Evolutionary conservation across 2,329 filamentous ascomycete genomes (phyloP).

Genomic region (Setomelanomma holmii): DNA sequence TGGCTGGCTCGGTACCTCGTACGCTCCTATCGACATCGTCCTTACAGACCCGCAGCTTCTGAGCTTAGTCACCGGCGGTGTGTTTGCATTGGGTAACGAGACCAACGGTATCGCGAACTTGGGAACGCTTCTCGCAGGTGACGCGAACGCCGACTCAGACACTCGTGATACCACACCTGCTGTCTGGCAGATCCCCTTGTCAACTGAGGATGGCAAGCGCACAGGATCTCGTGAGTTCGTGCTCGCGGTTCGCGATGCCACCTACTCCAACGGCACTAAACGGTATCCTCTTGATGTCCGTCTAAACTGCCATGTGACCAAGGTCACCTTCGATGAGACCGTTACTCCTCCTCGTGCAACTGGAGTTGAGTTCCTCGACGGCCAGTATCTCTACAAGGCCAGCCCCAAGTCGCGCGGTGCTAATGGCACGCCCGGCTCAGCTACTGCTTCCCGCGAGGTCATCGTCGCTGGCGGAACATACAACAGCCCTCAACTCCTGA

Average conservation of each 20-base stretch:
- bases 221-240: conserved; percentile 65
- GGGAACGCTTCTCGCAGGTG: conserved; percentile 51
- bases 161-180: conserved; percentile 56
- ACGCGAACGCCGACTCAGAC: conserved; percentile 59
- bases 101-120: conserved; percentile 44
- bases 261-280: conserved; percentile 58
- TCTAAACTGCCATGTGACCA: conserved; percentile 70
- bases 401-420: conserved; percentile 43
- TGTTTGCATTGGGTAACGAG: conserved; percentile 58
- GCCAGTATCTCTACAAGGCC: conserved; percentile 52
- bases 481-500: conserved; percentile 70
- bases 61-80: conserved; percentile 59
- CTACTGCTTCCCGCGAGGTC: conserved; percentile 39
- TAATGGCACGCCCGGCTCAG: conserved; percentile 48
- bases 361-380: conserved; percentile 53
- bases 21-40: conserved; percentile 60
- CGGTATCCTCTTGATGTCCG: conserved; percentile 65
- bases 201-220: conserved; percentile 57
- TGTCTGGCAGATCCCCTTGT: conserved; percentile 66
- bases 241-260: conserved; percentile 57
- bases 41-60: conserved; percentile 62
- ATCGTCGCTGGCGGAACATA: conserved; percentile 59
- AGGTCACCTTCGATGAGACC: conserved; percentile 70
- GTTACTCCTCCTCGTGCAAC: conserved; percentile 60
- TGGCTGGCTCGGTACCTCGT: conserved; percentile 64